Evolutionary conservation across 768 basidiomycete species (phyloP), one percentile per base, ranked within the genome.

Genomic region (Cystobasidium ongulense): DNA sequence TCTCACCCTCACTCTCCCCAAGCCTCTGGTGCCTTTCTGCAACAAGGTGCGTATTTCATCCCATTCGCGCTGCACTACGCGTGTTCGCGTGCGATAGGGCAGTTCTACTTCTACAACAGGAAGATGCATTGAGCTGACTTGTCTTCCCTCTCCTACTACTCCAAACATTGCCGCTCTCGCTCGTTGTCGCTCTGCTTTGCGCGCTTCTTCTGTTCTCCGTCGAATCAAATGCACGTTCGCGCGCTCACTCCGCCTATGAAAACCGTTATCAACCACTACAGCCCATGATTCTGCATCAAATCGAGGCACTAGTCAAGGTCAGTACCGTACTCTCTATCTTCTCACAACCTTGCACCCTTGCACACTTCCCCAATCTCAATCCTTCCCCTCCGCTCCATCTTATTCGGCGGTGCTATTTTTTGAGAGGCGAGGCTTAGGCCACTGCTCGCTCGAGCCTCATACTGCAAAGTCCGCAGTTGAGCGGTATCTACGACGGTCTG

Each of bases 241-340:
- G 46, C 46, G 21, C 57, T 27, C 5, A 15, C 17, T 27, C 23
- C 29, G 29, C 25, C 5, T 15, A 5, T 21, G 33, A 59, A 59
- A 17, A 59, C 13, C 25, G 29, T 11, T 15, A 27, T 15, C 27
- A 46, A 46, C n/a, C 13, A 8, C 64, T 23, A 50, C 61, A 72
- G 72, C 43, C 41, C n/a, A 76, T 75, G 79, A 82, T 82, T 78
- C 80, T 84, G 75, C 83, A 84, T 77, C 82, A 83, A 77, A 83
- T 84, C 75, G 83, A 81, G 78, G 82, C 83, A 61, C 80, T 83
- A 54, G 83, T 83, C 80, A 82, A 83, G 80, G 81, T 81, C 41
- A 46, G 80, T 74, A 36, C 13, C 11, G 21, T 33, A 0, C 64
- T n/a, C 0, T 23, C 71, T 17, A 10, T 21, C 27, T 29, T 53